Base-by-base conservation (phyloP, 345 rosid species). In the Hypericum perforatum region DNA sequence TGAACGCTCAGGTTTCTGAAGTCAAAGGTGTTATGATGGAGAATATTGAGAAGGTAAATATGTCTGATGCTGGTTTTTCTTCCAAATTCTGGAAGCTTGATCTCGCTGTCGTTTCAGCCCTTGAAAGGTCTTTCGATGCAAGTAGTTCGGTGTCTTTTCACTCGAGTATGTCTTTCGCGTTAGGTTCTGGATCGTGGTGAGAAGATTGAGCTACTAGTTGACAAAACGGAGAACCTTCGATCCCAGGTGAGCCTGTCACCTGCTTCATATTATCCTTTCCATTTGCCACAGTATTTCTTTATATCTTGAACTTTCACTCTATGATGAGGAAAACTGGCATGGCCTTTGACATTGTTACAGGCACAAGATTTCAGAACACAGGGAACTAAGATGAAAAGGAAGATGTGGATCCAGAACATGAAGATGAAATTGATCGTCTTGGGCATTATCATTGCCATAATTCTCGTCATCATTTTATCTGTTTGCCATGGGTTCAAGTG, bases 1-100 rank as follows among this genome's bases (percentile, higher is more conserved):
- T 94, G 61, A 89, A 94, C 67, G 95, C 95, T 36, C 99, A 94
- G 71, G 99, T 94, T 36, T 74, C 94, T 41, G 99, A 94, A 78
- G 99, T 94, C 41, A 94, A 89, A 71, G 97, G 97, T 63, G 99
- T 94, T 9, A 94, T 94, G 97, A 83, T 94, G 97, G 99, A 94
- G 60, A 94, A 94, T 61, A 94, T 94, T 39, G 99, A 89, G 66
- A 94, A 94, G 99, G 99, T 84, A 64, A 6, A 42, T 40, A 41
- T 46, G n/a, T n/a, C 22, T 8, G 40, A 39, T 53, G 53, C 49
- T 38, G 13, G 8, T 47, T 45, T 57, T 7, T 5, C 39, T 45
- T 47, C 13, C 32, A n/a, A n/a, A n/a, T n/a, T 22, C 32, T 22
- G 32, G 32, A 22, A 22, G 32, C 32, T 22, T 22, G 32, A 22